Evolutionary conservation across 164 flowering plant species (phyloP).

Genomic region (Vitis labrusca): DNA sequence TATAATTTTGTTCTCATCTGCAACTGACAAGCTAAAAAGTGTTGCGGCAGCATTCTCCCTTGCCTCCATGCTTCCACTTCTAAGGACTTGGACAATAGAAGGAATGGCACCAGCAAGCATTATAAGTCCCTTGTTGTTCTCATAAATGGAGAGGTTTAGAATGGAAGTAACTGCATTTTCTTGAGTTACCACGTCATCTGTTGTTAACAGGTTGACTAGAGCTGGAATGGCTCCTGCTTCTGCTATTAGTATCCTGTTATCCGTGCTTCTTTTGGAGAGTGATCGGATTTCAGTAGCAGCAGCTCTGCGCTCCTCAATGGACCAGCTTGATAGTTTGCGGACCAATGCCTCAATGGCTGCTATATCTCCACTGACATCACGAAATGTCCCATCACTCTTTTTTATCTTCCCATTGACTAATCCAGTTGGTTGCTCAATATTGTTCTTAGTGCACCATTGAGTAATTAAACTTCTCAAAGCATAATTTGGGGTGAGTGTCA

Average conservation of each 20-base stretch:
- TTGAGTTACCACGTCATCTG: conserved; percentile 59
- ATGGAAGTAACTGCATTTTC: conserved; percentile 90
- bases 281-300: conserved; percentile 76
- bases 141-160: conserved; percentile 89
- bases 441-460: conserved; percentile 72
- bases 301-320: conserved; percentile 51
- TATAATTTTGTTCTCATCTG: conserved; percentile 85
- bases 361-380: conserved; percentile 70
- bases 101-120: conserved; percentile 87
- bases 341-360: conserved; percentile 63
- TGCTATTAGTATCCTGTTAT: conserved; percentile 79
- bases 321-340: conserved; percentile 59
- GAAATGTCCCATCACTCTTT: conserved; percentile 72
- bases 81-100: conserved; percentile 77
- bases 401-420: conserved; percentile 54
- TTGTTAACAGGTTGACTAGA: conserved; percentile 64
- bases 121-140: conserved; percentile 77
- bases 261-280: conserved; percentile 84
- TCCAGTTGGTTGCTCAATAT: conserved; percentile 63
- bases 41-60: conserved; percentile 96
- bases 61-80: conserved; percentile 78
- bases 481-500: conserved; percentile 78
- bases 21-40: conserved; percentile 79
- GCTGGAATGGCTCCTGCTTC: conserved; percentile 88
- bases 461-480: conserved; percentile 76